Evolutionary conservation across 306 rosid species (phyloP), one percentile per base, ranked within the genome.

Genomic region (Sechiopsis laciniata): DNA sequence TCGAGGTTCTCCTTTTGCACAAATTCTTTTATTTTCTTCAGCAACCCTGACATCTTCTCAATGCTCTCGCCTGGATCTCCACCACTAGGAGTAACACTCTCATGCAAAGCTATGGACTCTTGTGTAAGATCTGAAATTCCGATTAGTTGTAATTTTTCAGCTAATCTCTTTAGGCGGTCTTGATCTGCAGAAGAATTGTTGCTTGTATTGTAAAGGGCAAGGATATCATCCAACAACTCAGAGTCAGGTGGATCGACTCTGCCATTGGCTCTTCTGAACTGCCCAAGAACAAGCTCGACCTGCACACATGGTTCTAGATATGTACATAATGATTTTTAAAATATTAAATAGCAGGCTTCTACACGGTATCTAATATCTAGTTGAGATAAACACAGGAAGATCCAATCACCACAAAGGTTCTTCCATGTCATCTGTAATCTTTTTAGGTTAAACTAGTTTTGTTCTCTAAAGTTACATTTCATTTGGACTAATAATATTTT

Each of bases 211-310:
- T 91, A 83, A 72, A 89, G 85, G 65, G 85, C 80, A 55, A 76
- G 62, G 70, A 95, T 81, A 80, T 91, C 99, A 55, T 84, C 96
- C 68, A 79, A 80, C 73, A 91, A 84, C 85, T 88, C 89, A 56
- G 68, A 84, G 83, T 95, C 95, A 0, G 89, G 89, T 24, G 79
- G 78, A 65, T 91, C 97, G 73, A 76, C 83, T 80, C 91, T 85
- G 80, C 88, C 97, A 74, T 91, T 91, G 78, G 99, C 99, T 83
- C 96, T 85, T 89, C 84, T 85, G 76, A 95, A 95, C 77, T 95
- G 99, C 65, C 95, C 79, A 77, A 91, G 95, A 83, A 95, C 97
- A 60, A 95, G 91, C 76, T 95, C 99, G 76, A 91, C 92, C 99
- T 95, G 84, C 73, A 83, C 50, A 81, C 37, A 66, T 15, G 73